A percentile compares a stretch with the other conserved stretches of the same genome.
phyloP scores from a whole-genome alignment of 1,139 yeast genomes.

The Saccharomyces hybrid region DNA sequence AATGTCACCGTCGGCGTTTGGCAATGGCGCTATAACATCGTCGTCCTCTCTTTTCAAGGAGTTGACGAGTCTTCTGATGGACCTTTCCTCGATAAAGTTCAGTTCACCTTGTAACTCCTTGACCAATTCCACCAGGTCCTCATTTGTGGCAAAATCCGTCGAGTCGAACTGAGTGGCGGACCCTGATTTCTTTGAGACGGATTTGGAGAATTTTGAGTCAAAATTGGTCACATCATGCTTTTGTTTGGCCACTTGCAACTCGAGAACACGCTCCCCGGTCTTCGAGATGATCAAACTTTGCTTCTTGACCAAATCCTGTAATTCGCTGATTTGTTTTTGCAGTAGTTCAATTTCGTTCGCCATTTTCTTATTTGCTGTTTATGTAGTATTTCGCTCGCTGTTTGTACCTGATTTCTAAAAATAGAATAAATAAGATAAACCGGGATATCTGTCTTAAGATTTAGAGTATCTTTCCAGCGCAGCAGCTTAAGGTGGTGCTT shows the following conservation, averaged over 20 bases:
- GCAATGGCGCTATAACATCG: conserved; percentile 46
- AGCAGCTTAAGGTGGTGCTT: no score
- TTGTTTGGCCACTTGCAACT: conserved; percentile 51
- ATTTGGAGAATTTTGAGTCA: conserved; percentile 8
- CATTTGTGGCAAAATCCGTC: conserved; percentile 64
- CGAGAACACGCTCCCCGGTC: conserved; percentile 73
- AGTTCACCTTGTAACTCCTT: conserved; percentile 86
- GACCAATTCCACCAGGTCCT: conserved; percentile 76
- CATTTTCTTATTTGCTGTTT: conserved; percentile 9
- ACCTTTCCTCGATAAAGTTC: conserved; percentile 60
- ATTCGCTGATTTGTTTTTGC: conserved; percentile 40
- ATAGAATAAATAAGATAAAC: no score
- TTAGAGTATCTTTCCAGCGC: no score
- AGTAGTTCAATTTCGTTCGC: conserved; percentile 32
- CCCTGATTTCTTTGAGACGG: conserved; percentile 1
- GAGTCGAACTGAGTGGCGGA: conserved; percentile 37
- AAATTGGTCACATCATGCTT: conserved; percentile 30
- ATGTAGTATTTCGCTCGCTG: background rate
- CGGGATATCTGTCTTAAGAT: background rate
- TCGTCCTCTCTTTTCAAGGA: conserved; percentile 35
- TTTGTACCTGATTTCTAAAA: no score
- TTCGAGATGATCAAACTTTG: conserved; percentile 43
- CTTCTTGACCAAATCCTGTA: conserved; percentile 43
- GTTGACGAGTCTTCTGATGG: conserved; percentile 53
- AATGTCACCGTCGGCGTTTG: conserved; percentile 71